phyloP scores from a whole-genome alignment of 2,329 filamentous ascomycete species.

The Calonectria hawksworthii region DNA sequence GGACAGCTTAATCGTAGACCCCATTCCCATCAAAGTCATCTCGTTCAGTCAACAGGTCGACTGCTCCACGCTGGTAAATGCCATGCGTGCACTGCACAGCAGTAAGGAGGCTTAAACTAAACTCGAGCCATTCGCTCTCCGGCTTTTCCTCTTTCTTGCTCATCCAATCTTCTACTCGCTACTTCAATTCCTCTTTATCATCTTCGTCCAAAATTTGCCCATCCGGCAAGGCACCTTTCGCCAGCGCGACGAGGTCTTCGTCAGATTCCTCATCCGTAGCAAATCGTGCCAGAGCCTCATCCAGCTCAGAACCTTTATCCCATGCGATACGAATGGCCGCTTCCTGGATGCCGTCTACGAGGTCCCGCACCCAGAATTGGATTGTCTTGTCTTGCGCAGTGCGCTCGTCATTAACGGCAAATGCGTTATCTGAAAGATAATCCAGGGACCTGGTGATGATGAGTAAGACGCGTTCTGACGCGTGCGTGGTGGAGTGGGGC shows the following conservation, averaged over 20 bases:
- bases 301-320: not conserved
- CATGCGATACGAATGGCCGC: constrained; percentile 2
- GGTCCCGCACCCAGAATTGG: not conserved
- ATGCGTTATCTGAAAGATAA: not conserved
- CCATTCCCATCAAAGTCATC: not conserved
- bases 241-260: not conserved
- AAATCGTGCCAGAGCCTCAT: not conserved
- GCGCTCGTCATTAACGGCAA: not conserved
- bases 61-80: not conserved
- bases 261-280: not conserved
- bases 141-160: not conserved
- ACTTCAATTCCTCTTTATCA: not conserved
- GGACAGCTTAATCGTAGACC: no score
- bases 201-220: not conserved
- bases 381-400: constrained; percentile 1
- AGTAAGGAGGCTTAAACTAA: not conserved
- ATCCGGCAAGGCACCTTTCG: not conserved
- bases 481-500: not conserved
- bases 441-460: not conserved
- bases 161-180: not conserved
- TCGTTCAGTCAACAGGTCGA: not conserved
- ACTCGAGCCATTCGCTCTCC: constrained; percentile 4
- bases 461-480: not conserved
- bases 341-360: constrained; percentile 7
- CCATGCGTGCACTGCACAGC: not conserved